phyloP scores from a whole-genome alignment of 1,139 yeast species.

The Candida anutae region DNA sequence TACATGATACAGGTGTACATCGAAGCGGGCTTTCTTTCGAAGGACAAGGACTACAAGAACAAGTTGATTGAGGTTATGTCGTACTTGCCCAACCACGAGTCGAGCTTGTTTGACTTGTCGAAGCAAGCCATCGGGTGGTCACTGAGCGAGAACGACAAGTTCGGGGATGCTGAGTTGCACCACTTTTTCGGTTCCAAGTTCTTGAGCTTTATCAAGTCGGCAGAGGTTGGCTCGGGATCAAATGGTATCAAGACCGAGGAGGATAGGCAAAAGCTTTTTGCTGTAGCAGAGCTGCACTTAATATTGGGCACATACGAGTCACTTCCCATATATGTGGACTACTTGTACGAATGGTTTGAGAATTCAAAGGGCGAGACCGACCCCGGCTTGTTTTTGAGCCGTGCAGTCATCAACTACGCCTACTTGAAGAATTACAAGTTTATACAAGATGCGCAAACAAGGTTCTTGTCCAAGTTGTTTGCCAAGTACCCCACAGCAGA shows the following conservation, averaged over 20 bases:
- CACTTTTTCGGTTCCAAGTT: slow-evolving; percentile 67
- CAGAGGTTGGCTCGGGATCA: slow-evolving; percentile 3
- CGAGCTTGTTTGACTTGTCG: slow-evolving; percentile 58
- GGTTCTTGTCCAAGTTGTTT: slow-evolving; percentile 28
- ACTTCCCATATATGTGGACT: slow-evolving; percentile 42
- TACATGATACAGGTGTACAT: slow-evolving; percentile 66
- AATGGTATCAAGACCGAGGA: slow-evolving; percentile 18
- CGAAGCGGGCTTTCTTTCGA: slow-evolving; percentile 31
- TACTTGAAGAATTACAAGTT: slow-evolving; percentile 56
- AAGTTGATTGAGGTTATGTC: slow-evolving; percentile 34
- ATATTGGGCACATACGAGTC: slow-evolving; percentile 62
- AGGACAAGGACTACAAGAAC: slow-evolving; percentile 24
- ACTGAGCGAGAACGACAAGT: slow-evolving; percentile 35
- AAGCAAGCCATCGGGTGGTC: slow-evolving; percentile 65
- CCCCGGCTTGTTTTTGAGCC: slow-evolving; percentile 46
- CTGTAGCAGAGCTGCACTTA: slow-evolving; percentile 48
- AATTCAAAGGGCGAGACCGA: slow-evolving; percentile 34
- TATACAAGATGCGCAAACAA: slow-evolving; percentile 37
- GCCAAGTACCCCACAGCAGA: slow-evolving; percentile 8
- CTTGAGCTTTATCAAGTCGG: slow-evolving; percentile 17
- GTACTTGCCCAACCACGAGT: slow-evolving; percentile 55
- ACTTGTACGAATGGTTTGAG: slow-evolving; percentile 52
- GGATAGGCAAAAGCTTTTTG: slow-evolving; percentile 28
- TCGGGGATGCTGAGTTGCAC: slow-evolving; percentile 73
- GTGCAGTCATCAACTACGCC: slow-evolving; percentile 66